A percentile compares a stretch with the other conserved stretches of the same genome.
Evolutionary conservation across 2,329 filamentous ascomycete genomes (phyloP).

Genomic region (Colletotrichum liaoningense): DNA sequence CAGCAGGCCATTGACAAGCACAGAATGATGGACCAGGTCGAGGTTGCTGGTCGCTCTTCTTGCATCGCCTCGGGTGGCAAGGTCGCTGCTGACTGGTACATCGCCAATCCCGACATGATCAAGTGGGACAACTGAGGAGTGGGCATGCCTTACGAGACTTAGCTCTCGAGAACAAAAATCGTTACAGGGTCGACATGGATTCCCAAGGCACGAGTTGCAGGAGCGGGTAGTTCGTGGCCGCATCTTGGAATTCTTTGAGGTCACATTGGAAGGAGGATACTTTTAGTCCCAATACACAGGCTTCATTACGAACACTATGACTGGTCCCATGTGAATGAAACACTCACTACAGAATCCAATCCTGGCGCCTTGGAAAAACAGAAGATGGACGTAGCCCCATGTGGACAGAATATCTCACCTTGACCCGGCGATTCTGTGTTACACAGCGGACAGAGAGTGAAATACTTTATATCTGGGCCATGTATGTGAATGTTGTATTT

Average conservation of each 20-base stretch:
- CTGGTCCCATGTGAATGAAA: not conserved
- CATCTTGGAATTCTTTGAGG: not conserved
- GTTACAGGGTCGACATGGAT: not conserved
- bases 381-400: too few species aligned
- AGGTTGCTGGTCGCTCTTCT: constrained; percentile 3
- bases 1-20: not conserved
- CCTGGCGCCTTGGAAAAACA: not conserved
- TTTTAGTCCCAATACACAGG: not conserved
- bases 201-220: not conserved
- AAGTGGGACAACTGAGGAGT: not conserved
- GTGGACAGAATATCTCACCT: not conserved
- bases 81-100: not conserved
- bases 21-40: not conserved
- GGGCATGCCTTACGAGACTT: not conserved
- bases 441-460: not conserved
- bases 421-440: not conserved
- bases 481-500: not conserved
- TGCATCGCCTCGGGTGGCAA: not conserved
- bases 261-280: not conserved
- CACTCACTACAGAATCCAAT: not conserved
- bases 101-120: not conserved
- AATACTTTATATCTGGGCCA: not conserved
- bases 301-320: not conserved
- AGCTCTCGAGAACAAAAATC: not conserved
- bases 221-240: not conserved